phyloP scores from a whole-genome alignment of 176 grass and related monocot genomes.

The Pontederia crassipes region DNA sequence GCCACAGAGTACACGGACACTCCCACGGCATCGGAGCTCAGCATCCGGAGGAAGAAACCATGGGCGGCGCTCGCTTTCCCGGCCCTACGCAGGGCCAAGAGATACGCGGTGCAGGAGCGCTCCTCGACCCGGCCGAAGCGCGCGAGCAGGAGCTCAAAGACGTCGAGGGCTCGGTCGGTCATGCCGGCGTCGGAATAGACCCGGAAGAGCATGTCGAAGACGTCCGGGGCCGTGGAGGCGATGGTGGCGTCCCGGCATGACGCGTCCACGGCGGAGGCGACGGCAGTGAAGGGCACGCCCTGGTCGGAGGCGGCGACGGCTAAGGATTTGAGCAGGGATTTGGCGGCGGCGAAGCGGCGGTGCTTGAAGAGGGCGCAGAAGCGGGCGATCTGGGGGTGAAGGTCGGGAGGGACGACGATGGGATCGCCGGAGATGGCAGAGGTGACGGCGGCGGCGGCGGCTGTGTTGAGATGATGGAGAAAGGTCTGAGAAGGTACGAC shows the following conservation, averaged over 20 bases:
- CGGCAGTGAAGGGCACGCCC: slow-evolving; percentile 32
- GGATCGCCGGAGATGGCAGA: not conserved
- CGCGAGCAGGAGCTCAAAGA: slow-evolving; percentile 35
- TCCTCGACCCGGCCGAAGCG: slow-evolving; percentile 54
- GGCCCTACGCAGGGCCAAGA: slow-evolving; percentile 49
- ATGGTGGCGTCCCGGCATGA: slow-evolving; percentile 18
- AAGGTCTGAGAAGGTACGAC: not conserved
- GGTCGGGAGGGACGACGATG: not conserved
- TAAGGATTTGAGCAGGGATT: slow-evolving; percentile 34
- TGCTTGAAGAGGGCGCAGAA: slow-evolving; percentile 14
- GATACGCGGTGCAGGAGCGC: slow-evolving; percentile 52
- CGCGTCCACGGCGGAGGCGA: slow-evolving; percentile 30
- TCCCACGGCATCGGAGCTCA: slow-evolving; percentile 13
- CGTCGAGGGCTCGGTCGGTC: slow-evolving; percentile 31
- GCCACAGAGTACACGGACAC: slow-evolving; percentile 36
- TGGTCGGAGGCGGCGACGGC: slow-evolving; percentile 22
- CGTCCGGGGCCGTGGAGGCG: slow-evolving; percentile 21
- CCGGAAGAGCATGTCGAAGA: slow-evolving; percentile 82
- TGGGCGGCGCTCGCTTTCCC: slow-evolving; percentile 31
- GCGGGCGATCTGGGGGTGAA: not conserved
- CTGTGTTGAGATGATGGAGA: not conserved
- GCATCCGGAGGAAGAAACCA: slow-evolving; percentile 29
- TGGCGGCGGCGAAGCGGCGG: slow-evolving; percentile 41
- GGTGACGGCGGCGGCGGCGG: not conserved
- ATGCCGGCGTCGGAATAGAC: slow-evolving; percentile 46